These are phyloP conservation scores for Aspergillus kassunensis DNA, from an alignment of 495 filamentous ascomycete species.

Conservation along the genomic window DNA sequence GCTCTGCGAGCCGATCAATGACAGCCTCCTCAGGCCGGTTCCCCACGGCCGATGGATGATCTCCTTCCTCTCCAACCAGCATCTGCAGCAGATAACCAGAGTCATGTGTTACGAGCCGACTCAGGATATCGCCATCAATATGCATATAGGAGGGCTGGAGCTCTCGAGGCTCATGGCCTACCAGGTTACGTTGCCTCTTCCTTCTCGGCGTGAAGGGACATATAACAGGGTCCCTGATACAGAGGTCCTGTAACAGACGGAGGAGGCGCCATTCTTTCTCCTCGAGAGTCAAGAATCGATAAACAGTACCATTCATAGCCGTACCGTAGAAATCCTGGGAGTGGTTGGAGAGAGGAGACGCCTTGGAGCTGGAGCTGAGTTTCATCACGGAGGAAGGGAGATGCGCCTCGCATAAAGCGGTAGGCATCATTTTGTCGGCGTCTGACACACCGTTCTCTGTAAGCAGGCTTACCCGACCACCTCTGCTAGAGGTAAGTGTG, in stretches of 20 bases:
- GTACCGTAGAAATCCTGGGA: slow-evolving; percentile 48
- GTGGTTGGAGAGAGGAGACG: slow-evolving; percentile 10
- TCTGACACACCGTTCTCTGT: slow-evolving; percentile 20
- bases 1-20: slow-evolving; percentile 25
- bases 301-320: slow-evolving; percentile 61
- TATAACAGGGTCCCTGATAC: slow-evolving; percentile 33
- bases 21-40: slow-evolving; percentile 15
- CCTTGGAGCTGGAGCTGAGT: slow-evolving; percentile 20
- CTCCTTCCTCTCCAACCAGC: slow-evolving; percentile 23
- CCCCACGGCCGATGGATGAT: slow-evolving; percentile 11
- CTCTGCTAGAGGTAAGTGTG: slow-evolving; percentile 30
- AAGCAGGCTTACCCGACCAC: slow-evolving; percentile 33
- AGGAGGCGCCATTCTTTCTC: slow-evolving; percentile 57
- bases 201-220: slow-evolving; percentile 34
- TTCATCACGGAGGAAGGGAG: slow-evolving; percentile 33
- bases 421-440: slow-evolving; percentile 23
- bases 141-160: slow-evolving; percentile 49
- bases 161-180: slow-evolving; percentile 29
- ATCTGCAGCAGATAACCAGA: slow-evolving; percentile 42
- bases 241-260: slow-evolving; percentile 59
- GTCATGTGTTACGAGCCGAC: slow-evolving; percentile 45
- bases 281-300: slow-evolving; percentile 54
- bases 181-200: slow-evolving; percentile 22
- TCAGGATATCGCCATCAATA: slow-evolving; percentile 65
- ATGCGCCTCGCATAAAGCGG: slow-evolving; percentile 26